Evolutionary conservation across 305 asterid species (phyloP), one percentile per base, ranked within the genome.

Genomic region (Rubia peregrina): DNA sequence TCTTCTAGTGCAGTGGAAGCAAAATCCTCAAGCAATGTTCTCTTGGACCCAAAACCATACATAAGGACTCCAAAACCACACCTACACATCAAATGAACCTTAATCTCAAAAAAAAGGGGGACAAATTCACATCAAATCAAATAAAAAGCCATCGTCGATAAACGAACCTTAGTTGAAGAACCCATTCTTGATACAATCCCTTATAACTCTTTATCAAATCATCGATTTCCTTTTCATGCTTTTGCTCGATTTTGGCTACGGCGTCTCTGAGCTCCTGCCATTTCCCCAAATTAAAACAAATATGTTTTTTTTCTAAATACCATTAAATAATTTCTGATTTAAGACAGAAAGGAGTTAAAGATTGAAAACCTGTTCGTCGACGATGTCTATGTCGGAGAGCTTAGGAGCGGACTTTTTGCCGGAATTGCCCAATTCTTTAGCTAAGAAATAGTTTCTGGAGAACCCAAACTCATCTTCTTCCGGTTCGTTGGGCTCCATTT

Each of bases 31-130:
- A 93, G 76, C 83, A 93, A 78, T 22, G 81, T 82, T 75, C 87
- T 91, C 83, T 93, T 94, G 30, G 96, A 94, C 76, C 97, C 96
- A 68, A 91, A 94, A 5, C 98, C 98, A 80, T 94, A 89, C 96
- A 91, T 86, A 83, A 94, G 74, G 49, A 91, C 89, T 75, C 93
- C 96, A 77, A 89, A 89, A 16, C 97, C 96, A 69, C 90, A 85
- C 87, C 97, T 93, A 75, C 22, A 51, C 24, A 73, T 33, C 51
- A 43, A 16, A 24, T 14, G 16, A 36, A 67, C 14, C 46, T 72
- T 5, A 53, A 38, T 63, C 49, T 67, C n/a, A 73, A 62, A 16
- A 3, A 13, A 13, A n/a, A 13, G 19, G 56, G 36, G 19, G 4
- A 36, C 46, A 22, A 30, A 30, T 42, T 44, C 62, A 59, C 65